Conservation (phyloP, 805 yeast species). For the Wickerhamiella hasegawae region DNA sequence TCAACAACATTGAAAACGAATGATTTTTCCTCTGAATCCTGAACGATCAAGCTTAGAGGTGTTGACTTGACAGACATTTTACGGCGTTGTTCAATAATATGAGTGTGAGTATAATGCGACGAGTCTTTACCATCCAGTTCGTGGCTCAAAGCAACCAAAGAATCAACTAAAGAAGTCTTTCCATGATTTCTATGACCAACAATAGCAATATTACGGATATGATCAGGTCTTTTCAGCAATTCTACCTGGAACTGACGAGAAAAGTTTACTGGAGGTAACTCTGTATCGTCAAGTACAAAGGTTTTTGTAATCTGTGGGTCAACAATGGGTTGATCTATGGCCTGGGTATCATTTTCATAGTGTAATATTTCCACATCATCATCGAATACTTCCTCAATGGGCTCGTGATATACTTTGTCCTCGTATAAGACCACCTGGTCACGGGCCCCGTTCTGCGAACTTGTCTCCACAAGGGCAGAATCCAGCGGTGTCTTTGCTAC, state of each 20-base stretch:
- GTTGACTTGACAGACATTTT: slow-evolving; percentile 51
- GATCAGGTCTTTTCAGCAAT: slow-evolving; percentile 37
- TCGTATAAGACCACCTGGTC: slow-evolving; percentile 26
- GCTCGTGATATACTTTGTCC: slow-evolving; percentile 25
- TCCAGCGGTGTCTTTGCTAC: neutral
- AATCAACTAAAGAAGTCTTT: slow-evolving; percentile 63
- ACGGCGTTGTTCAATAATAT: slow-evolving; percentile 49
- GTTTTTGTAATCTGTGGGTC: slow-evolving; percentile 29
- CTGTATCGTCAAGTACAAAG: slow-evolving; percentile 33
- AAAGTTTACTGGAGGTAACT: slow-evolving; percentile 44
- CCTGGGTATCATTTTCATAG: slow-evolving; percentile 36
- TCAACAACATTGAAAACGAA: slow-evolving; percentile 52
- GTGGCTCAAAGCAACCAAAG: slow-evolving; percentile 56
- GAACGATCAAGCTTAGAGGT: slow-evolving; percentile 44
- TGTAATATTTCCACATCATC: slow-evolving; percentile 50
- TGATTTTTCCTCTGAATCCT: slow-evolving; percentile 38
- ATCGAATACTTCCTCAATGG: slow-evolving; percentile 32
- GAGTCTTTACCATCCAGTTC: slow-evolving; percentile 20
- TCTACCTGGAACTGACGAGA: slow-evolving; percentile 46
- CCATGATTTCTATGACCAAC: slow-evolving; percentile 79
- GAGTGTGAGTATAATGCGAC: slow-evolving; percentile 57
- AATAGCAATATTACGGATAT: slow-evolving; percentile 56
- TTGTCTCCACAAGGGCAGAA: neutral
- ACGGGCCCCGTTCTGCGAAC: no score
- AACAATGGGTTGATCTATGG: slow-evolving; percentile 47